Conservation (phyloP, 2,329 filamentous ascomycete species). For the Westerdykella aurantiaca region DNA sequence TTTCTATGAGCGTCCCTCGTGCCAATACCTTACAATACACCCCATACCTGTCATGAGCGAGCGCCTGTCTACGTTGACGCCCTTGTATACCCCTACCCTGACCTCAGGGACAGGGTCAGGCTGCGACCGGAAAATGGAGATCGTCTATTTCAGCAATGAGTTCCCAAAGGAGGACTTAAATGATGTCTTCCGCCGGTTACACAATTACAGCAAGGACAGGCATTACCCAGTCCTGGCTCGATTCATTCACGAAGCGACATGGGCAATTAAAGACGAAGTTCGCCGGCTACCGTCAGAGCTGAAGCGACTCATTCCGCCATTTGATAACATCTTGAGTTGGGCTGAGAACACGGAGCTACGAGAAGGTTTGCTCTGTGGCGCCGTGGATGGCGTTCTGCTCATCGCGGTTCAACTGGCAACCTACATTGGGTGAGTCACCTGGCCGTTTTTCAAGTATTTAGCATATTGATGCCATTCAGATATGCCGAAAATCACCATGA, state of each 20-base stretch:
- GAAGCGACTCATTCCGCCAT: slow-evolving; percentile 30
- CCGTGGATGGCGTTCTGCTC: slow-evolving; percentile 45
- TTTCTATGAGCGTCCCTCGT: too few species aligned
- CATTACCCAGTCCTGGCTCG: slow-evolving; percentile 33
- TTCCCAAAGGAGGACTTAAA: slow-evolving; percentile 45
- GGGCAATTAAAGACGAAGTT: slow-evolving; percentile 39
- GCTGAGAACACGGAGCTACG: slow-evolving; percentile 35
- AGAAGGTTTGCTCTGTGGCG: slow-evolving; percentile 38
- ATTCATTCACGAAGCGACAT: slow-evolving; percentile 41
- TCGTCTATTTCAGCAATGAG: slow-evolving; percentile 46
- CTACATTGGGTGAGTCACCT: slow-evolving; percentile 41
- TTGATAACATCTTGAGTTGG: slow-evolving; percentile 36
- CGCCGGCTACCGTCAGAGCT: slow-evolving; percentile 22
- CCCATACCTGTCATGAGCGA: background rate
- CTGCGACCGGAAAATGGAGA: slow-evolving; percentile 19
- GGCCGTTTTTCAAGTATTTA: background rate
- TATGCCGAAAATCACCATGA: slow-evolving; percentile 24
- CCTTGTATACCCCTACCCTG: background rate
- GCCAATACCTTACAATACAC: background rate
- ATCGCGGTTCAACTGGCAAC: slow-evolving; percentile 38
- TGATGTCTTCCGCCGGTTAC: slow-evolving; percentile 38
- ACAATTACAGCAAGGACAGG: slow-evolving; percentile 39
- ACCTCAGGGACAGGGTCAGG: background rate
- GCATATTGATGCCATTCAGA: slow-evolving; percentile 11
- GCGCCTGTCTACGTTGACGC: background rate